Evolutionary conservation across 2,329 filamentous ascomycete genomes (phyloP).

Genomic region (Fusarium pininemorale): DNA sequence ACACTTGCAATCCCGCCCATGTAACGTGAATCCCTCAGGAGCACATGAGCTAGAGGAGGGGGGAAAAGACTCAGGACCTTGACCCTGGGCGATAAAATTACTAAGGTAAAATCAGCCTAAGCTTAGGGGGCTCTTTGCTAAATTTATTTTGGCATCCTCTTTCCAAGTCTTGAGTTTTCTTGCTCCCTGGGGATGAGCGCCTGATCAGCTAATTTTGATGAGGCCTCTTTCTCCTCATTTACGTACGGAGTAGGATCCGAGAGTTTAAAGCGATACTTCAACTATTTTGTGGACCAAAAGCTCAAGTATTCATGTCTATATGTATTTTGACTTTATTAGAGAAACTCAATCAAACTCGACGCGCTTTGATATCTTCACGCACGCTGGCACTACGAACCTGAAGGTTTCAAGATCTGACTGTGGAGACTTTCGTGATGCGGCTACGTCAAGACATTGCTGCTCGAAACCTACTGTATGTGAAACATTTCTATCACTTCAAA

Average conservation of each 20-base stretch:
- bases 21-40: conserved; percentile 1
- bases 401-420: conserved; percentile 10
- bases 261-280: not conserved
- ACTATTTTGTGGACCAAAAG: not conserved
- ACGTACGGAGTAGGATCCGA: not conserved
- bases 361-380: not conserved
- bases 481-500: not conserved
- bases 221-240: conserved; percentile 11
- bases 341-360: not conserved
- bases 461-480: conserved; percentile 1
- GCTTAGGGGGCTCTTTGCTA: too few species aligned
- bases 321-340: not conserved
- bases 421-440: conserved; percentile 21
- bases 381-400: not conserved
- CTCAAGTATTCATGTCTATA: not conserved
- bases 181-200: not conserved
- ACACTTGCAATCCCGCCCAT: not conserved
- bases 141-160: too few species aligned
- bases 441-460: conserved; percentile 19
- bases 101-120: too few species aligned
- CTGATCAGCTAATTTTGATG: conserved; percentile 23
- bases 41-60: not conserved
- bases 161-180: too few species aligned
- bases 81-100: too few species aligned
- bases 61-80: too few species aligned